Evolutionary conservation across 176 grass and related monocot species (phyloP).

Genomic region (Juncus inflexus): DNA sequence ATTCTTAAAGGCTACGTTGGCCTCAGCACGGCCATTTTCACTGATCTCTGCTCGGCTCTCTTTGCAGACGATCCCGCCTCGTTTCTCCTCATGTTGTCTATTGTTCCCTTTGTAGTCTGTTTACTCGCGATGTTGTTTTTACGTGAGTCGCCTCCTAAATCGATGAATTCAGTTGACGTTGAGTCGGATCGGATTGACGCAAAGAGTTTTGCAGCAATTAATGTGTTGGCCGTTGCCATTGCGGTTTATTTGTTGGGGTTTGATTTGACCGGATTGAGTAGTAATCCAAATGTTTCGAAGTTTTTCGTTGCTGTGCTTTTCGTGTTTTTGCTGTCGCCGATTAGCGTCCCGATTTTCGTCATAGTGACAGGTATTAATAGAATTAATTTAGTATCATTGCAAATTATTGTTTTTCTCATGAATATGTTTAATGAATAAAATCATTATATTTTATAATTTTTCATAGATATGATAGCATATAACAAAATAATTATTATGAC

Average conservation of each 20-base stretch:
- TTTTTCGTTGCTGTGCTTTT: slow-evolving; percentile 59
- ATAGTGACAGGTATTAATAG: slow-evolving; percentile 32
- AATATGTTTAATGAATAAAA: no score
- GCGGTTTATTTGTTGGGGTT: slow-evolving; percentile 81
- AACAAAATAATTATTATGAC: not conserved
- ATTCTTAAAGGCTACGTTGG: slow-evolving; percentile 91
- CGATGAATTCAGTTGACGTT: not conserved
- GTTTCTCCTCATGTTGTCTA: slow-evolving; percentile 82
- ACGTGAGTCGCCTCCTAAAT: slow-evolving; percentile 39
- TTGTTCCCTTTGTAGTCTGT: slow-evolving; percentile 69
- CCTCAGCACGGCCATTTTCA: slow-evolving; percentile 95
- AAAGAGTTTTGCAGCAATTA: slow-evolving; percentile 65
- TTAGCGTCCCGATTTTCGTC: slow-evolving; percentile 53
- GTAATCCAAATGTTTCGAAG: slow-evolving; percentile 29
- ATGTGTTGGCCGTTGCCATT: slow-evolving; percentile 66
- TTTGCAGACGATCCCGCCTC: slow-evolving; percentile 68
- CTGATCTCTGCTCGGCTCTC: slow-evolving; percentile 77
- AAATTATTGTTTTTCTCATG: no score
- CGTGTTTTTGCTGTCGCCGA: slow-evolving; percentile 64
- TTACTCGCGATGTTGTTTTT: slow-evolving; percentile 79
- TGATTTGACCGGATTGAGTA: slow-evolving; percentile 54
- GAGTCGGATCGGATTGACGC: slow-evolving; percentile 34
- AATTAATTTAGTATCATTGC: no score
- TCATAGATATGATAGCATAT: no score
- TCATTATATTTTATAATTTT: no score